These are phyloP conservation scores for Ophiocordyceps robertsii DNA, from an alignment of 2,329 filamentous ascomycete genomes.

Conservation along the genomic window DNA sequence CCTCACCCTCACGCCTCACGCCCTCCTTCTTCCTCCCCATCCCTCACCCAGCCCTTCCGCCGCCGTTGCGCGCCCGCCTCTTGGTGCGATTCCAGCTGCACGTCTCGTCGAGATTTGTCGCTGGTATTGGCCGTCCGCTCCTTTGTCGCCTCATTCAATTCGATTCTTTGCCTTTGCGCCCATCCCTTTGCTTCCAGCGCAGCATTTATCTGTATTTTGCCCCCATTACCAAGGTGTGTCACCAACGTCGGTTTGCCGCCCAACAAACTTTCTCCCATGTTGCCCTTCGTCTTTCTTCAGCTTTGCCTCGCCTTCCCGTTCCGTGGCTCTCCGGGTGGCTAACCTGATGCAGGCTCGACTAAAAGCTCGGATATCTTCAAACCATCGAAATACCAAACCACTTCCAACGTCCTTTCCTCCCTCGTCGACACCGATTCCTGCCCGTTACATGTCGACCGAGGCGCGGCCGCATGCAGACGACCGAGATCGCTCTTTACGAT, in stretches of 20 bases:
- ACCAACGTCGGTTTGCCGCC: background rate
- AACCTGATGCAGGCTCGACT: background rate
- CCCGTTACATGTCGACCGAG: background rate
- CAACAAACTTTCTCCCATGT: background rate
- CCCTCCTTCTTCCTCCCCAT: slow-evolving; percentile 3
- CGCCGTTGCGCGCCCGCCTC: slow-evolving; percentile 6
- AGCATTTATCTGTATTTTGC: slow-evolving; percentile 12
- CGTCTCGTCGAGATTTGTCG: slow-evolving; percentile 33
- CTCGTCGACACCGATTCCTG: background rate
- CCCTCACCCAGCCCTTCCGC: slow-evolving; percentile 3
- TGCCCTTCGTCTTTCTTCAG: background rate
- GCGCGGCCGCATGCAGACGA: background rate
- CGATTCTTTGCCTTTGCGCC: slow-evolving; percentile 13
- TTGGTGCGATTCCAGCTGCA: slow-evolving; percentile 45
- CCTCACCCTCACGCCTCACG: slow-evolving; percentile 2
- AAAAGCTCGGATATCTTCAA: background rate
- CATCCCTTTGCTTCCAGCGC: slow-evolving; percentile 7
- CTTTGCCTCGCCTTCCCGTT: background rate
- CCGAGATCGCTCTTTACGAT: too few relatives aligned
- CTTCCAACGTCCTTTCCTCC: background rate
- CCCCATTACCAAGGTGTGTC: background rate
- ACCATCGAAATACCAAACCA: background rate
- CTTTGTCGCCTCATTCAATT: slow-evolving; percentile 20
- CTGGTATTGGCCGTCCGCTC: slow-evolving; percentile 51
- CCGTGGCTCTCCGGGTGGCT: background rate